phyloP scores from a whole-genome alignment of 495 filamentous ascomycete genomes.

The Aeminium ludgeri region DNA sequence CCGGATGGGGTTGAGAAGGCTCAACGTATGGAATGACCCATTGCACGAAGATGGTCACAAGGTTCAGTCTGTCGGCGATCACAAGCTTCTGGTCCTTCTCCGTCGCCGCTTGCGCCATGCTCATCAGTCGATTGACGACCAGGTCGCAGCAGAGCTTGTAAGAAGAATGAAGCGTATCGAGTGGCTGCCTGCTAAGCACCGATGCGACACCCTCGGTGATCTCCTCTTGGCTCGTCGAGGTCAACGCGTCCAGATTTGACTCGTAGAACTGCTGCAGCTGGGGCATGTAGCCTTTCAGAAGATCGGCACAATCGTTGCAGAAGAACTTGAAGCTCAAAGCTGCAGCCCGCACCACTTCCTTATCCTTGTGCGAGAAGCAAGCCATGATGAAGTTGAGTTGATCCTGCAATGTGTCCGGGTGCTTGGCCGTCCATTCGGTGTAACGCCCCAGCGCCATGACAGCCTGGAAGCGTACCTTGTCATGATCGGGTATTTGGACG shows the following conservation, averaged over 20 bases:
- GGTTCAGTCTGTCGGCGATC: slow-evolving; percentile 80
- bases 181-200: slow-evolving; percentile 73
- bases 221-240: slow-evolving; percentile 77
- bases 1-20: slow-evolving; percentile 61
- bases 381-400: slow-evolving; percentile 90
- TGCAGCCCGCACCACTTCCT: slow-evolving; percentile 77
- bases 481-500: slow-evolving; percentile 84
- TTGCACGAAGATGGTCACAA: slow-evolving; percentile 80
- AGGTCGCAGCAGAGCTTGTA: slow-evolving; percentile 92
- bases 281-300: slow-evolving; percentile 59
- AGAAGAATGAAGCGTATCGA: slow-evolving; percentile 58
- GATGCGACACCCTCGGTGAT: slow-evolving; percentile 85
- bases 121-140: slow-evolving; percentile 69
- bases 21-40: slow-evolving; percentile 61
- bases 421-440: slow-evolving; percentile 91
- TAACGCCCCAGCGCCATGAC: slow-evolving; percentile 95
- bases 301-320: slow-evolving; percentile 77
- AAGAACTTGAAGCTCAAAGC: slow-evolving; percentile 94
- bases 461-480: slow-evolving; percentile 90
- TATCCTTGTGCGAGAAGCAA: slow-evolving; percentile 68
- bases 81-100: slow-evolving; percentile 64
- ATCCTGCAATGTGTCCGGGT: slow-evolving; percentile 76
- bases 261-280: slow-evolving; percentile 88
- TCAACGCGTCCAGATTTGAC: slow-evolving; percentile 67
- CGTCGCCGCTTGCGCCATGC: slow-evolving; percentile 66